Conservation (phyloP, 345 rosid species). For the Luvunga scandens region DNA sequence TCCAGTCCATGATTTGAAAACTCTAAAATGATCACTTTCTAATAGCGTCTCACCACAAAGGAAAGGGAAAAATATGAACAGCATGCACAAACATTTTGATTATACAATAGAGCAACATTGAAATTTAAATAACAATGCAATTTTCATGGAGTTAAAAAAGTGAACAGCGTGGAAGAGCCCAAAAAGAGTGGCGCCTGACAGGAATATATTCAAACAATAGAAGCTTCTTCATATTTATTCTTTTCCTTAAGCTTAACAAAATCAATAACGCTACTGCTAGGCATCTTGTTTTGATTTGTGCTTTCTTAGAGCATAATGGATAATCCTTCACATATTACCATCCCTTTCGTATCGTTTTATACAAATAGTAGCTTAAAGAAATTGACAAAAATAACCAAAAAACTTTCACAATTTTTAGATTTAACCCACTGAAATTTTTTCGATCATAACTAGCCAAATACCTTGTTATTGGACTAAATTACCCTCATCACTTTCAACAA, state of each 20-base stretch:
- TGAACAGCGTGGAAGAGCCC: neutral
- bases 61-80: too few relatives aligned
- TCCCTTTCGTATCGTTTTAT: neutral
- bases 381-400: too few relatives aligned
- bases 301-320: neutral
- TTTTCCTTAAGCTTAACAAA: neutral
- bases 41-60: too few relatives aligned
- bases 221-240: neutral
- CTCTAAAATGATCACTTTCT: too few relatives aligned
- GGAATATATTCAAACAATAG: constrained; percentile 5
- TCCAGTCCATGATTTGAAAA: too few relatives aligned
- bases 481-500: too few relatives aligned
- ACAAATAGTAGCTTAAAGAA: too few relatives aligned
- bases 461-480: too few relatives aligned
- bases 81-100: neutral
- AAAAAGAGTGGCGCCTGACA: neutral
- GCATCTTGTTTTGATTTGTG: neutral
- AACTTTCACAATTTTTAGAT: too few relatives aligned
- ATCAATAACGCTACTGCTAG: neutral
- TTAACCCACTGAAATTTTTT: too few relatives aligned
- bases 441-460: too few relatives aligned
- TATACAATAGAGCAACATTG: neutral
- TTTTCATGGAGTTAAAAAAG: neutral
- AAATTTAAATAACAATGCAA: neutral
- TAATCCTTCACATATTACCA: constrained; percentile 9